Conservation (phyloP, 495 filamentous ascomycete genomes). For the Penicillium bialowiezense region DNA sequence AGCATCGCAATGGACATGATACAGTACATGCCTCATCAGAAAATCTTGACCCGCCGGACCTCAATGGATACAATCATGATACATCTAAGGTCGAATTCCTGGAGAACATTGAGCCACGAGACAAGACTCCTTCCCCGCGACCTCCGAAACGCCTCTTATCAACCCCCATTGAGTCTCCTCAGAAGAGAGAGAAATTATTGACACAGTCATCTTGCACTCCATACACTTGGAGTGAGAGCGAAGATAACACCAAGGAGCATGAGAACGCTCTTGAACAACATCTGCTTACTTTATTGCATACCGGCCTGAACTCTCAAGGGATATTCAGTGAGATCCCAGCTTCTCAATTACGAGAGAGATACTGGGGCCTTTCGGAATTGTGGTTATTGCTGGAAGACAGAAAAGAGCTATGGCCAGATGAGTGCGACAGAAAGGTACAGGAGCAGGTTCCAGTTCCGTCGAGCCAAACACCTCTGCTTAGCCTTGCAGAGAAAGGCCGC, state of each 20-base stretch:
- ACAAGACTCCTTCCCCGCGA: not conserved
- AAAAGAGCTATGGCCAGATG: constrained; percentile 14
- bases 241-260: not conserved
- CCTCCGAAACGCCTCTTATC: not conserved
- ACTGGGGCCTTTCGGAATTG: constrained; percentile 28
- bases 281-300: constrained; percentile 17
- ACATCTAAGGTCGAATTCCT: not conserved
- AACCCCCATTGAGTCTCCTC: not conserved
- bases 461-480: no score
- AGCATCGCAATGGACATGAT: no score
- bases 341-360: not conserved
- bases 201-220: constrained; percentile 6
- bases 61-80: no score
- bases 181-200: not conserved
- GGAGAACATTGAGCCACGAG: not conserved
- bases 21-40: no score
- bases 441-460: not conserved
- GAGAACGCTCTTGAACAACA: constrained; percentile 10
- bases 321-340: not conserved
- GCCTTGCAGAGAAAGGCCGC: no score
- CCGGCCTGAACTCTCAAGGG: constrained; percentile 5
- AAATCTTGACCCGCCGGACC: no score
- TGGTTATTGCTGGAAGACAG: constrained; percentile 18
- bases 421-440: not conserved
- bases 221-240: constrained; percentile 18